Evolutionary conservation across 495 filamentous ascomycete species (phyloP).

Genomic region (Neurospora sp.): DNA sequence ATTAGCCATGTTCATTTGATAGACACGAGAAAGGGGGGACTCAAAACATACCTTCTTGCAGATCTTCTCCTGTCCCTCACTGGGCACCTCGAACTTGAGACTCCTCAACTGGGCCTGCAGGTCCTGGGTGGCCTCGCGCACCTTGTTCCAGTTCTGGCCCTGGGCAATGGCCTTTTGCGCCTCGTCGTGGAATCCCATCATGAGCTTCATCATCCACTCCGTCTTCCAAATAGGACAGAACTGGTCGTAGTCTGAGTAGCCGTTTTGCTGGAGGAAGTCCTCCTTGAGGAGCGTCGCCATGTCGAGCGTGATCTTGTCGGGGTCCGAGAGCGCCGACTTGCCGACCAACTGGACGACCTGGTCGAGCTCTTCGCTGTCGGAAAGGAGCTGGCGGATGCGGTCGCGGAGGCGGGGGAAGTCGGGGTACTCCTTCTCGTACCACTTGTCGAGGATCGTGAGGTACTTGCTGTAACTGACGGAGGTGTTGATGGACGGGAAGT

Average conservation of each 20-base stretch:
- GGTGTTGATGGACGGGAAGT: constrained; percentile 98
- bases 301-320: constrained; percentile 97
- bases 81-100: constrained; percentile 94
- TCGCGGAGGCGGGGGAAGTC: constrained; percentile 92
- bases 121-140: constrained; percentile 80
- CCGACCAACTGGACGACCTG: constrained; percentile 98
- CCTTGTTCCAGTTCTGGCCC: constrained; percentile 82
- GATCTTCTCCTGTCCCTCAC: constrained; percentile 62
- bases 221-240: constrained; percentile 99
- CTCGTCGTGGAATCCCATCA: constrained; percentile 97
- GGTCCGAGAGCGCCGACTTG: constrained; percentile 90
- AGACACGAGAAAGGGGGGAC: not conserved
- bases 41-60: constrained; percentile 57
- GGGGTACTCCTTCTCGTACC: constrained; percentile 83
- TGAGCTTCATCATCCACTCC: constrained; percentile 99
- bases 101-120: constrained; percentile 71
- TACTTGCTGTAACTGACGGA: constrained; percentile 96
- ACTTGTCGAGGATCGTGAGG: constrained; percentile 73
- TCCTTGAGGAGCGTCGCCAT: constrained; percentile 90
- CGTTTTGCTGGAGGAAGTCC: constrained; percentile 98
- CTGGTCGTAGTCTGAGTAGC: constrained; percentile 97
- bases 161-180: constrained; percentile 88
- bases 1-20: constrained; percentile 9
- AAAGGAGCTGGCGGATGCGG: constrained; percentile 82
- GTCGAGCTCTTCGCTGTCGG: constrained; percentile 93